Base-by-base conservation (phyloP, 2,329 filamentous ascomycete genomes). In the Botrytis deweyae region DNA sequence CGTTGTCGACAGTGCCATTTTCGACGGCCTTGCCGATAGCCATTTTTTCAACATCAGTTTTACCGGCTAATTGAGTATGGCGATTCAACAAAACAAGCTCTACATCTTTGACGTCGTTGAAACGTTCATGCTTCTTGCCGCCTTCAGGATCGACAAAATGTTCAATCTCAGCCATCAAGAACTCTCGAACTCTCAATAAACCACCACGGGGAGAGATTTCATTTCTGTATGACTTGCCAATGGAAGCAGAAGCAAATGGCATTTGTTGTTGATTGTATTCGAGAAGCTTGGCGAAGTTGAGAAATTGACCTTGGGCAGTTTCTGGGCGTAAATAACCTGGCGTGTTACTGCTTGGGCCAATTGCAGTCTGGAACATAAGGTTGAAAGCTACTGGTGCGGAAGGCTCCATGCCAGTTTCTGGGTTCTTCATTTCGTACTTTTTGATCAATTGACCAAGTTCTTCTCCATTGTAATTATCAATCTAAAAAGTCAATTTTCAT, bases 101-200 rank as follows among this genome's bases (percentile, higher is more conserved):
- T 65, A 96, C 85, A 78, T 97, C 86, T 81, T 93, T 91, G 74
- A 99, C 91, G 80, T 97, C 93, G 64, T 89, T 84, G 84, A 99
- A 99, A 73, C 95, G 92, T 70, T 88, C 85, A 83, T 99, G 96
- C 85, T 96, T 97, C 90, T 99, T 99, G 84, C 94, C 94, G 81
- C 94, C 90, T 80, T 96, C 88, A 18, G 96, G 96, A 80, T 99
- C 96, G 78, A 99, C 96, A 81, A 93, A 99, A 84, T 99, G 96
- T 86, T 99, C 96, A 79, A 99, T 97, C 85, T 99, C 96, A 38
- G 95, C 96, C 96, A 99, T 98, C 79, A 98, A 85, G 85, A 99
- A 98, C 83, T 99, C 96, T 79, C 96, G 93, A 62, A 99, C 96
- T 79, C 96, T 92, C 74, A 99, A 85, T 59, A 99, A 90, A 84